Evolutionary conservation across 495 filamentous ascomycete species (phyloP).

Genomic region (Aspergillus biplanus): DNA sequence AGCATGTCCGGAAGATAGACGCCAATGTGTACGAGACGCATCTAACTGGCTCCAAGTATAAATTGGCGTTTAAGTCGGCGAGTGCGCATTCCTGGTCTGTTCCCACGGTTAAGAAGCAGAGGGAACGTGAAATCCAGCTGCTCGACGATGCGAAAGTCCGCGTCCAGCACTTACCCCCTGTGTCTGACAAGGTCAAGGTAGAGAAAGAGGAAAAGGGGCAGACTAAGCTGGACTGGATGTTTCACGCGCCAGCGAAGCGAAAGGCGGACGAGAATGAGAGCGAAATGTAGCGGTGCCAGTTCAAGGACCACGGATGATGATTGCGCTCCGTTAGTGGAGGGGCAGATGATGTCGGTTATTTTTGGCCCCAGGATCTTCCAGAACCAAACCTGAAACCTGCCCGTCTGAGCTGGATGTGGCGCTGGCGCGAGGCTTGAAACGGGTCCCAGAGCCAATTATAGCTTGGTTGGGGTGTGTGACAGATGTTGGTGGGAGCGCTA

Average conservation of each 20-base stretch:
- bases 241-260: slow-evolving; percentile 21
- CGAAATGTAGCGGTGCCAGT: too few relatives aligned
- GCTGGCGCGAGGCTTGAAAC: too few relatives aligned
- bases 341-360: too few relatives aligned
- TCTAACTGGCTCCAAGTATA: slow-evolving; percentile 42
- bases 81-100: slow-evolving; percentile 37
- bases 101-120: slow-evolving; percentile 38
- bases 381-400: too few relatives aligned
- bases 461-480: too few relatives aligned
- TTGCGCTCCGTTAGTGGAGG: too few relatives aligned
- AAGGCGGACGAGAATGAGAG: slow-evolving; percentile 12
- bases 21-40: slow-evolving; percentile 43
- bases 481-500: too few relatives aligned
- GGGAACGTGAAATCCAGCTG: slow-evolving; percentile 38
- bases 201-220: slow-evolving; percentile 36
- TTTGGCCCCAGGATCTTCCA: too few relatives aligned
- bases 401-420: too few relatives aligned
- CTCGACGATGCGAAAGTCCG: slow-evolving; percentile 37
- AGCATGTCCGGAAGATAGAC: slow-evolving; percentile 42
- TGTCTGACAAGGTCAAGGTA: slow-evolving; percentile 38
- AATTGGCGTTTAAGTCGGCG: slow-evolving; percentile 37
- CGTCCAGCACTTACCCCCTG: slow-evolving; percentile 36
- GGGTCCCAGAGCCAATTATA: too few relatives aligned
- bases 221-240: slow-evolving; percentile 37
- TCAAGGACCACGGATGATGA: too few relatives aligned